A percentile compares a stretch with the other conserved stretches of the same genome.
phyloP scores from a whole-genome alignment of 1,139 yeast species.

The Diutina catenulata region DNA sequence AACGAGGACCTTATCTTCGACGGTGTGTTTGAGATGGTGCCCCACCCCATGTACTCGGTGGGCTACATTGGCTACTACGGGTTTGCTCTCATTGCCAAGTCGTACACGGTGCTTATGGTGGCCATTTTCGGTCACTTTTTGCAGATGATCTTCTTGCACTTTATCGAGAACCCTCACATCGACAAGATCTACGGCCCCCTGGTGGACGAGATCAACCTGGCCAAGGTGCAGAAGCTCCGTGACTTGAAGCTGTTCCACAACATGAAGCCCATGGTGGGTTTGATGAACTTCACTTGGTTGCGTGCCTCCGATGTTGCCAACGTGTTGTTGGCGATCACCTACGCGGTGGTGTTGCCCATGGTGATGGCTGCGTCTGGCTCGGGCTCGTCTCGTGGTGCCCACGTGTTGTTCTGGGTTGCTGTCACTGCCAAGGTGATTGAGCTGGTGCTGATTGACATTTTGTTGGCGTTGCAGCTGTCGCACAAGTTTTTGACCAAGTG shows the following conservation, averaged over 20 bases:
- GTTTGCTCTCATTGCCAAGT: conserved; percentile 65
- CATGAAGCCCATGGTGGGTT: conserved; percentile 47
- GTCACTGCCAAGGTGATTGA: conserved; percentile 41
- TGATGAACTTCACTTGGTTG: conserved; percentile 53
- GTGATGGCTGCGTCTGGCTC: conserved; percentile 11
- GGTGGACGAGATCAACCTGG: conserved; percentile 24
- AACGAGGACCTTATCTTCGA: conserved; percentile 74
- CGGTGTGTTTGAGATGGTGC: conserved; percentile 86
- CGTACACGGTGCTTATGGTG: conserved; percentile 59
- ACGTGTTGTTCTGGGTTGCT: conserved; percentile 34
- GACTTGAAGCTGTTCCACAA: conserved; percentile 32
- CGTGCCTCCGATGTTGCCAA: conserved; percentile 58
- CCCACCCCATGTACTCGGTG: conserved; percentile 89
- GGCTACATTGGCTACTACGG: conserved; percentile 89
- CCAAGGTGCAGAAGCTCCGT: conserved; percentile 26
- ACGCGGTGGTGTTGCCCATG: conserved; percentile 33
- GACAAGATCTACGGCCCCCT: conserved; percentile 62
- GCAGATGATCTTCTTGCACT: conserved; percentile 67
- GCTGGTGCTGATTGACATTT: conserved; percentile 37
- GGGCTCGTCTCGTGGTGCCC: conserved; percentile 9
- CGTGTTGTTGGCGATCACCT: conserved; percentile 32
- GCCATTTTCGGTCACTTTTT: conserved; percentile 70
- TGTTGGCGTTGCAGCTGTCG: conserved; percentile 51
- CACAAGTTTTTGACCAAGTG: conserved; percentile 56
- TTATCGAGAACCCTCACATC: conserved; percentile 81